Base-by-base conservation (phyloP, 257 asterid species). In the Salvia hispanica region DNA sequence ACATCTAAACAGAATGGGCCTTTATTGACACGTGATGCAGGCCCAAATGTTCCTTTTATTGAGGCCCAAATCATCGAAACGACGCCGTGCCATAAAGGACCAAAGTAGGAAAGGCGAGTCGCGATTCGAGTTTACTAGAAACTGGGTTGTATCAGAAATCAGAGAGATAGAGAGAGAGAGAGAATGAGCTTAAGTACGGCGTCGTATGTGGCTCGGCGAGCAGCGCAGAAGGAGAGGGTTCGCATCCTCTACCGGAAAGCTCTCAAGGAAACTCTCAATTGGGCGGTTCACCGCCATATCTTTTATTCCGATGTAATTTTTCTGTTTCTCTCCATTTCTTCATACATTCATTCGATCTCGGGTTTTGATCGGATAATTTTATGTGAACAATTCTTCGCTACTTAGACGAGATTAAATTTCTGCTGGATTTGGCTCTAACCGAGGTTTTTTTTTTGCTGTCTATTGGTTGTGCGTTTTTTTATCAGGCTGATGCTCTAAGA, bases 221-320 rank as follows among this genome's bases (percentile, higher is more conserved):
- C 96, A 4, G 85, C 92, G 46, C 99, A 91, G 91, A 94, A 82
- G 88, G 97, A 94, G 84, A 88, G 87, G 79, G 99, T 94, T 12
- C 76, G 96, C 84, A 88, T 85, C 85, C 96, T 94, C 67, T 94
- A 91, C 87, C 70, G 96, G 76, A 80, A 95, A 63, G 86, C 99
- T 13, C 97, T 94, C 79, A 88, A 86, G 83, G 97, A 94, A 74
- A 89, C 98, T 66, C 96, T 94, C 72, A 94, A 87, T 76, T 94
- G 97, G 97, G 97, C 97, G 34, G 99, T 94, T 73, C 97, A 94
- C 84, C 97, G 99, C 81, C 99, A 91, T 75, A 91, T 91, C 86
- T 94, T 94, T 72, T 94, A 91, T 74, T 63, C 82, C 36, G 97
- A 94, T 78, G 99, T 94, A 82, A 78, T 39, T 34, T 56, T 34